Evolutionary conservation across 2,329 filamentous ascomycete genomes (phyloP), one percentile per base, ranked within the genome.

Genomic region (Colletotrichum zoysiae): DNA sequence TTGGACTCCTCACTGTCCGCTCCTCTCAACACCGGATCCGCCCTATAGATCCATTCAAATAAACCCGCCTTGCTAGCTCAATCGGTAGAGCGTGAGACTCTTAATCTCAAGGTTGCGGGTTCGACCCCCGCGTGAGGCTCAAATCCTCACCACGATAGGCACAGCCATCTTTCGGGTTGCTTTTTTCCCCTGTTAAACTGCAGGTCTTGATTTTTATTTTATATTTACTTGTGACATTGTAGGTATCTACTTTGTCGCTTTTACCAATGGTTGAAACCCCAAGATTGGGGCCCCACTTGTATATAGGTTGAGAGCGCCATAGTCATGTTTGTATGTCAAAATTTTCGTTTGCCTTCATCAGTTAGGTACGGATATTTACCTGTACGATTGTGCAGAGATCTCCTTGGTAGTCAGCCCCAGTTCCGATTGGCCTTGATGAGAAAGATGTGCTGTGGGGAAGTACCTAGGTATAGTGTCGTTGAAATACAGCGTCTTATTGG

Each of bases 61-160:
- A 30, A 23, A 63, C 60, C 61, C 61, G 61, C 61, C 61, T 64
- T 64, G 86, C 85, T 90, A 90, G 88, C 88, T 90, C 88, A 90
- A 90, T 90, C 87, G 87, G 88, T 91, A 91, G 89, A 91, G 89
- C 89, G 89, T 91, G 86, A 90, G 89, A 91, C 89, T 91, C 89
- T 88, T 88, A 88, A 74, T 74, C 72, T 74, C 69, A 74, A 74
- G 72, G 72, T 74, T 74, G 70, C 71, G 72, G 72, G 74, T 76
- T 76, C 74, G 75, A 76, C 75, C 75, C 75, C 75, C 75, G 75
- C 73, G 74, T 76, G 74, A 75, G 75, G 75, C 75, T 76, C 75
- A 76, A 76, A 70, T 70, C 66, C 70, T 67, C 59, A 70, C 42
- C 30, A 48, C 70, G 59, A 70, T 72, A 64, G 50, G 50, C 23